These are phyloP conservation scores for Phaeotremella skinneri DNA, from an alignment of 768 basidiomycete species.

Conservation along the genomic window DNA sequence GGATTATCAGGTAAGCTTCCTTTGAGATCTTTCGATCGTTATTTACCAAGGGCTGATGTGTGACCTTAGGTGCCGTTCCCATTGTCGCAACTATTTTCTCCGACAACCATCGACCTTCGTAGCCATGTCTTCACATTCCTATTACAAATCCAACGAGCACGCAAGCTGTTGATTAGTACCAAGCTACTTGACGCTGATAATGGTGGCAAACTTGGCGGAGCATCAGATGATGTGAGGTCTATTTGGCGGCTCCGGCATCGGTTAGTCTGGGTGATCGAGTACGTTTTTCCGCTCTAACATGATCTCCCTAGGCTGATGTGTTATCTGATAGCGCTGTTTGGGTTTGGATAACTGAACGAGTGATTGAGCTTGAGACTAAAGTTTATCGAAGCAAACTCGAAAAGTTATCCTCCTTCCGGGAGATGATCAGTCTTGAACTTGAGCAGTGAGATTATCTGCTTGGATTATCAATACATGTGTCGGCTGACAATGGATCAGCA, in stretches of 20 bases:
- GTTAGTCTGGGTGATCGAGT: conserved; percentile 32
- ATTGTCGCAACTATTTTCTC: conserved; percentile 39
- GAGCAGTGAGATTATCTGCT: conserved; percentile 27
- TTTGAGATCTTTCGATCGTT: not conserved
- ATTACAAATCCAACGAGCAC: conserved; percentile 33
- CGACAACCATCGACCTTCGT: conserved; percentile 35
- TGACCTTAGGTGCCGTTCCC: conserved; percentile 44
- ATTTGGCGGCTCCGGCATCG: conserved; percentile 12
- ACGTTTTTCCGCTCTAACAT: conserved; percentile 4
- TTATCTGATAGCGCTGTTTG: conserved; percentile 22
- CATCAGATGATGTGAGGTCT: not conserved
- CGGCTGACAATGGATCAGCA: conserved; percentile 13
- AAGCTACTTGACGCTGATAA: conserved; percentile 5
- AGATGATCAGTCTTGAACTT: conserved; percentile 36
- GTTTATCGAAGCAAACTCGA: conserved; percentile 19
- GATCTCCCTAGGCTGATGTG: not conserved
- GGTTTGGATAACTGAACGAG: conserved; percentile 27
- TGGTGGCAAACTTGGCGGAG: conserved; percentile 9
- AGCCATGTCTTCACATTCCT: conserved; percentile 39
- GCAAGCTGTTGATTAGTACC: conserved; percentile 14
- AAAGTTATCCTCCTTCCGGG: conserved; percentile 21
- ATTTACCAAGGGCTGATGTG: not conserved
- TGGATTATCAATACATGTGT: not conserved
- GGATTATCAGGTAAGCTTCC: conserved; percentile 16
- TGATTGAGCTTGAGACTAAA: conserved; percentile 22